phyloP scores from a whole-genome alignment of 2,329 filamentous ascomycete genomes.

The Lachnellula subtilissima region DNA sequence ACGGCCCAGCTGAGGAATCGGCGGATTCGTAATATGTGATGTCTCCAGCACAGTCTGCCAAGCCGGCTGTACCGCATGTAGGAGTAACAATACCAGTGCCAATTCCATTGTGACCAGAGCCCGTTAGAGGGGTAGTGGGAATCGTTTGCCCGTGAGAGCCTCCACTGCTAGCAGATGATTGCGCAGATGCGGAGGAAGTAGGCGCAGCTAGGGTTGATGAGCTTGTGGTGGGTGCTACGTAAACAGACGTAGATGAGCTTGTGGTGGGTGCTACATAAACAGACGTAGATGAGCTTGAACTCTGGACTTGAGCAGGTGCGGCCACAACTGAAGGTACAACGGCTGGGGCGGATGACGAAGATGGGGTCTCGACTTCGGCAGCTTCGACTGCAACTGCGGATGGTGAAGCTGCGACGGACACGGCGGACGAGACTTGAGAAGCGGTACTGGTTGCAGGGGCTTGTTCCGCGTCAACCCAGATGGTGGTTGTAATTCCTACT shows the following conservation, averaged over 20 bases:
- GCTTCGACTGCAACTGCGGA: conserved; percentile 14
- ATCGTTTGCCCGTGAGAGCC: background rate
- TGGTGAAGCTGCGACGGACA: conserved; percentile 5
- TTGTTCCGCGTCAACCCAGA: conserved; percentile 38
- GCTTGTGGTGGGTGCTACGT: conserved; percentile 20
- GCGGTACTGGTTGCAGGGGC: conserved; percentile 2
- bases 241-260: conserved; percentile 26
- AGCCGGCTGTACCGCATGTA: conserved; percentile 31
- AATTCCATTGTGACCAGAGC: background rate
- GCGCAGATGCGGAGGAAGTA: conserved; percentile 9
- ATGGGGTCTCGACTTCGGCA: conserved; percentile 15
- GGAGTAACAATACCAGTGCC: conserved; percentile 22
- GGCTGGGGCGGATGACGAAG: conserved; percentile 3
- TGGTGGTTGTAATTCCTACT: conserved; percentile 32
- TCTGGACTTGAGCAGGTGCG: conserved; percentile 1
- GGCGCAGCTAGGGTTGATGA: conserved; percentile 16
- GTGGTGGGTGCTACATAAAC: conserved; percentile 10
- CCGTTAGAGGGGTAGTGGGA: too few species aligned
- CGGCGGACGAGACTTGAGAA: conserved; percentile 4
- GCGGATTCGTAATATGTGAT: conserved; percentile 72
- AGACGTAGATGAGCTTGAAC: background rate
- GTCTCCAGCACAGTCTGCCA: conserved; percentile 48
- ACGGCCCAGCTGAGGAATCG: conserved; percentile 34
- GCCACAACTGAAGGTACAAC: conserved; percentile 6
- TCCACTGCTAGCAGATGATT: conserved; percentile 21